Conservation (phyloP, 345 rosid genomes). For the Capsella bursapastoris region DNA sequence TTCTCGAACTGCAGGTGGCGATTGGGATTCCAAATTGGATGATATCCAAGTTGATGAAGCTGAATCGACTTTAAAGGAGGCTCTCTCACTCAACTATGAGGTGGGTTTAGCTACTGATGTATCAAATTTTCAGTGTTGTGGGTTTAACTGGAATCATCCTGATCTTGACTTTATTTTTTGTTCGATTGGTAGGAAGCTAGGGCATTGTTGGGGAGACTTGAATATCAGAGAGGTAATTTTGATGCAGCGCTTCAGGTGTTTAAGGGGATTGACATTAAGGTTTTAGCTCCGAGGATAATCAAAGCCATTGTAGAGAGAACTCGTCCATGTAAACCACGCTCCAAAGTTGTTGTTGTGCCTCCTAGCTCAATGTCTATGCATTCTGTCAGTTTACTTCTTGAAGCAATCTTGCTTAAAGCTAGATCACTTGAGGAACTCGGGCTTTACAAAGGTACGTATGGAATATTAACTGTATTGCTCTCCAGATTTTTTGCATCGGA, state of each 20-base stretch:
- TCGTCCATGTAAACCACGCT: conserved; percentile 58
- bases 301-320: conserved; percentile 69
- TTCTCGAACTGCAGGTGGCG: conserved; percentile 60
- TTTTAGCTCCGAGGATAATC: conserved; percentile 69
- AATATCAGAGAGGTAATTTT: conserved; percentile 86
- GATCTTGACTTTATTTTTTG: neutral
- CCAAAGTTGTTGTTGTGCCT: conserved; percentile 56
- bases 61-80: conserved; percentile 93
- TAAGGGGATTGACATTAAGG: conserved; percentile 79
- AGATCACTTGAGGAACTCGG: conserved; percentile 80
- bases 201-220: conserved; percentile 93
- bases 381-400: conserved; percentile 86
- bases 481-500: neutral
- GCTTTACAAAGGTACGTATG: conserved; percentile 59
- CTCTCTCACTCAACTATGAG: conserved; percentile 97
- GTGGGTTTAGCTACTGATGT: conserved; percentile 44
- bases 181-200: conserved; percentile 78
- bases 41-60: conserved; percentile 90
- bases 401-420: conserved; percentile 89
- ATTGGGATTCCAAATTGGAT: conserved; percentile 82
- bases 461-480: neutral
- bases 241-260: conserved; percentile 97
- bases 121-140: neutral
- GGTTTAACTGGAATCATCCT: conserved; percentile 1
- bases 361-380: conserved; percentile 77